Evolutionary conservation across 1,284 basidiomycete species (phyloP).

Genomic region (Wolfiporia cocos): DNA sequence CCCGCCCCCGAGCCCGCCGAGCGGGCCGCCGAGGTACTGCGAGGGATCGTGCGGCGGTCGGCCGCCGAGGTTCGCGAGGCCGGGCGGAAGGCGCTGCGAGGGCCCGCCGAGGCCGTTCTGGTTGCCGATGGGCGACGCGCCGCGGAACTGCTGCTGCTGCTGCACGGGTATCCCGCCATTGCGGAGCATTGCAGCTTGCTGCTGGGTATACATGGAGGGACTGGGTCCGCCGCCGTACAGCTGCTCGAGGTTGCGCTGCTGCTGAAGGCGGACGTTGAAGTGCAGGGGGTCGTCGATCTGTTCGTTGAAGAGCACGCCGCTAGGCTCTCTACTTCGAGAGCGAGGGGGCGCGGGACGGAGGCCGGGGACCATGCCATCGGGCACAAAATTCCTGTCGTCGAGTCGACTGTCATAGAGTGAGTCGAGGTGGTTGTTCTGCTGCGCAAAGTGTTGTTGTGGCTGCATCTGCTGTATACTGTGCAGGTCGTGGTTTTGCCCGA

Average conservation of each 20-base stretch:
- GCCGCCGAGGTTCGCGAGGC: slow-evolving; percentile 74
- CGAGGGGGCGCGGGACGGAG: slow-evolving; percentile 55
- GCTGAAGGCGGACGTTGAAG: slow-evolving; percentile 46
- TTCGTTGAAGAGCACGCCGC: slow-evolving; percentile 49
- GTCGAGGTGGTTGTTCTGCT: slow-evolving; percentile 44
- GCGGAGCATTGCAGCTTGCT: slow-evolving; percentile 41
- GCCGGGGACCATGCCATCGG: slow-evolving; percentile 80
- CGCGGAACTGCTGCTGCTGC: slow-evolving; percentile 55
- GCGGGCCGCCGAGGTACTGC: slow-evolving; percentile 52
- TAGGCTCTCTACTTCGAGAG: slow-evolving; percentile 51
- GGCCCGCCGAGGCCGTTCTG: slow-evolving; percentile 39
- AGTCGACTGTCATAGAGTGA: slow-evolving; percentile 63
- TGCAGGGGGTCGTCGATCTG: slow-evolving; percentile 55
- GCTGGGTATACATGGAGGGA: slow-evolving; percentile 42
- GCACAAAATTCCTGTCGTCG: slow-evolving; percentile 72
- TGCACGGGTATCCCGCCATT: slow-evolving; percentile 53
- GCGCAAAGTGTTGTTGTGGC: slow-evolving; percentile 38
- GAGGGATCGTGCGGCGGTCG: slow-evolving; percentile 73
- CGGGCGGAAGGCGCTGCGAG: slow-evolving; percentile 64
- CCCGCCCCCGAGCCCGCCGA: slow-evolving; percentile 39
- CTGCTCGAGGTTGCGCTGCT: slow-evolving; percentile 49
- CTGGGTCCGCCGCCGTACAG: slow-evolving; percentile 46
- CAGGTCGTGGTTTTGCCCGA: slow-evolving; percentile 23
- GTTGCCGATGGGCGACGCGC: slow-evolving; percentile 54
- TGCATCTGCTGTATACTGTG: slow-evolving; percentile 35